phyloP scores from a whole-genome alignment of 495 filamentous ascomycete species.

The Penicillium lividum region DNA sequence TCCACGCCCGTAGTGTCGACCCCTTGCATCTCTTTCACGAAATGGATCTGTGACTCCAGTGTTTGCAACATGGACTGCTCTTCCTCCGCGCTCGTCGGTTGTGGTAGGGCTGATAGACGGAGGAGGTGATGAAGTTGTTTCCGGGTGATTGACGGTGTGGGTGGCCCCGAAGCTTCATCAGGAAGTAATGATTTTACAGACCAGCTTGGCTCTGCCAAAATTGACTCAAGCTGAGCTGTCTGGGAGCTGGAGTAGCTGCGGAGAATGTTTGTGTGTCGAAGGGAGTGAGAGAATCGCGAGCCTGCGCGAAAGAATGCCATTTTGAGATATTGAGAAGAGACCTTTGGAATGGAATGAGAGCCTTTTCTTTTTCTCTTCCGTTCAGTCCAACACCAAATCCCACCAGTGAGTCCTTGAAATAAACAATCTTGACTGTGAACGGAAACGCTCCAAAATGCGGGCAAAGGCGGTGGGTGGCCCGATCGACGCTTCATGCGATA shows the following conservation, averaged over 20 bases:
- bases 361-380: not conserved
- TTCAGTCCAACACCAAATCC: not conserved
- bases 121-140: constrained; percentile 79
- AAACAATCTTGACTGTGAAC: not conserved
- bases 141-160: constrained; percentile 43
- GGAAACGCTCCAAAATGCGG: not conserved
- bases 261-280: constrained; percentile 10
- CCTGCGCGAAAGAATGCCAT: constrained; percentile 24
- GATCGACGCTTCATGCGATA: constrained; percentile 27
- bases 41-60: constrained; percentile 81
- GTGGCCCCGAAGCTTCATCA: constrained; percentile 32
- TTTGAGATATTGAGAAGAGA: not conserved
- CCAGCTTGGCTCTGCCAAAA: constrained; percentile 78
- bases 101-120: constrained; percentile 84
- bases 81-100: constrained; percentile 58
- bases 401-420: not conserved
- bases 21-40: constrained; percentile 79
- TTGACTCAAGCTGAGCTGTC: constrained; percentile 47
- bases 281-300: constrained; percentile 20
- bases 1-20: constrained; percentile 71
- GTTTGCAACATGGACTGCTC: constrained; percentile 67
- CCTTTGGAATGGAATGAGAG: not conserved
- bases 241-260: constrained; percentile 32
- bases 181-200: constrained; percentile 80
- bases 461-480: constrained; percentile 25